Evolutionary conservation across 139 green algal species (phyloP).

Genomic region (Yamagishiella unicocca): DNA sequence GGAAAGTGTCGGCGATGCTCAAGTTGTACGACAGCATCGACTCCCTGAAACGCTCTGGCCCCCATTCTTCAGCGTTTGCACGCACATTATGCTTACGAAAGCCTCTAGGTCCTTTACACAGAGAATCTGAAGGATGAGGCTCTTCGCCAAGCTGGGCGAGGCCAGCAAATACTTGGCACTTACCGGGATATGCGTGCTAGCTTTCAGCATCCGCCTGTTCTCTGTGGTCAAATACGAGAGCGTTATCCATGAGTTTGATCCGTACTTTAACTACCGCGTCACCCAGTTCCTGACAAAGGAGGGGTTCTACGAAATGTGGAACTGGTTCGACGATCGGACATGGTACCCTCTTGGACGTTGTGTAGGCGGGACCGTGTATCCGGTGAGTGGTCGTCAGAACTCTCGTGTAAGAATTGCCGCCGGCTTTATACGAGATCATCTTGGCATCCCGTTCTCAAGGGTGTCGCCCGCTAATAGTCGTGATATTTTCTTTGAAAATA

Average conservation of each 20-base stretch:
- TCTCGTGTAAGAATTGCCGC: no score
- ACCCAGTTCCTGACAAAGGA: slow-evolving; percentile 88
- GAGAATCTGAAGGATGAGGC: neutral
- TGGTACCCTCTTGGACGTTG: slow-evolving; percentile 94
- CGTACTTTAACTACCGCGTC: slow-evolving; percentile 87
- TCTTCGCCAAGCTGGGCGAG: slow-evolving; percentile 7
- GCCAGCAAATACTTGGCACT: slow-evolving; percentile 65
- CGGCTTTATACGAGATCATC: no score
- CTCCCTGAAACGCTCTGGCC: no score
- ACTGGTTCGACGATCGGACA: slow-evolving; percentile 93
- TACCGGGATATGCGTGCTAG: slow-evolving; percentile 77
- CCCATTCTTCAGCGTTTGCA: no score
- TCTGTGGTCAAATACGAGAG: slow-evolving; percentile 94
- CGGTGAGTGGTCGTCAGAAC: slow-evolving; percentile 78
- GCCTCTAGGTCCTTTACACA: no score
- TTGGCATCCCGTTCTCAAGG: no score
- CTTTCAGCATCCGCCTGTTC: slow-evolving; percentile 88
- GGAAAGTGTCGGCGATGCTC: no score
- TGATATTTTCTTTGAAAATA: no score
- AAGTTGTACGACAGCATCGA: no score
- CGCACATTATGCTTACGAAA: no score
- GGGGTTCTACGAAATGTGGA: slow-evolving; percentile 90
- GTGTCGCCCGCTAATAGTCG: no score
- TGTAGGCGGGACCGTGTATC: slow-evolving; percentile 92
- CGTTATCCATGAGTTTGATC: slow-evolving; percentile 87